A percentile compares a stretch with the other conserved stretches of the same genome.
Evolutionary conservation across 768 basidiomycete species (phyloP).

Genomic region (Suillus paluster): DNA sequence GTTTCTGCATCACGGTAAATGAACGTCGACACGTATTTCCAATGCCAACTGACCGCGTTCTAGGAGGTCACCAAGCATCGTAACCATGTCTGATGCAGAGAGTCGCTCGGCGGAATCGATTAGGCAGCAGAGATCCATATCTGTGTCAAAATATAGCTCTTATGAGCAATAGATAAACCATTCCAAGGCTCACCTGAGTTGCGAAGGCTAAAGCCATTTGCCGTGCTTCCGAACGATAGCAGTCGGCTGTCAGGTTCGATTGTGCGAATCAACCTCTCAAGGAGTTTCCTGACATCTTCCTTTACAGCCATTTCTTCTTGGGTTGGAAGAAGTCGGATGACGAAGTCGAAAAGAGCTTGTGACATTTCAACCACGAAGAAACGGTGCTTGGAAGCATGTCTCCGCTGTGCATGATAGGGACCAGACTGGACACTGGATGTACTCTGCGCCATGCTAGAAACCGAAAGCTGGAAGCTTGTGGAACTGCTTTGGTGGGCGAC

Average conservation of each 20-base stretch:
- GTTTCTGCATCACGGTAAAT: constrained; percentile 62
- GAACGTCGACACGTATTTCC: constrained; percentile 9
- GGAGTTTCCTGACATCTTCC: constrained; percentile 92
- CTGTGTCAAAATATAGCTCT: constrained; percentile 45
- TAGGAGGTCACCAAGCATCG: constrained; percentile 89
- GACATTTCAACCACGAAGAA: constrained; percentile 80
- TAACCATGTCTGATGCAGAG: constrained; percentile 88
- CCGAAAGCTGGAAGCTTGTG: constrained; percentile 10
- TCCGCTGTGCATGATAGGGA: constrained; percentile 35
- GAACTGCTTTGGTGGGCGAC: constrained; percentile 8
- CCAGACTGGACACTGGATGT: constrained; percentile 29
- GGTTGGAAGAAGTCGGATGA: constrained; percentile 89
- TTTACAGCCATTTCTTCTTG: constrained; percentile 91
- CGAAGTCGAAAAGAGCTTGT: constrained; percentile 91
- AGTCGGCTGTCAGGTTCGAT: constrained; percentile 92
- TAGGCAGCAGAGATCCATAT: constrained; percentile 98
- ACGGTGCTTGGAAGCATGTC: constrained; percentile 54
- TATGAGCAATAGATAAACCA: constrained; percentile 8
- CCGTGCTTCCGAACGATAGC: constrained; percentile 94
- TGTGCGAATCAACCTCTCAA: constrained; percentile 93
- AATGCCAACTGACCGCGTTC: constrained; percentile 74
- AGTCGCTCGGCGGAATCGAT: constrained; percentile 85
- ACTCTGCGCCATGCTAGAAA: constrained; percentile 33
- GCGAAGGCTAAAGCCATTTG: constrained; percentile 94
- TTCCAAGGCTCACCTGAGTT: constrained; percentile 76